Evolutionary conservation across 1,139 yeast species (phyloP).

Genomic region (Zhuliangozyma parablackwelliae): DNA sequence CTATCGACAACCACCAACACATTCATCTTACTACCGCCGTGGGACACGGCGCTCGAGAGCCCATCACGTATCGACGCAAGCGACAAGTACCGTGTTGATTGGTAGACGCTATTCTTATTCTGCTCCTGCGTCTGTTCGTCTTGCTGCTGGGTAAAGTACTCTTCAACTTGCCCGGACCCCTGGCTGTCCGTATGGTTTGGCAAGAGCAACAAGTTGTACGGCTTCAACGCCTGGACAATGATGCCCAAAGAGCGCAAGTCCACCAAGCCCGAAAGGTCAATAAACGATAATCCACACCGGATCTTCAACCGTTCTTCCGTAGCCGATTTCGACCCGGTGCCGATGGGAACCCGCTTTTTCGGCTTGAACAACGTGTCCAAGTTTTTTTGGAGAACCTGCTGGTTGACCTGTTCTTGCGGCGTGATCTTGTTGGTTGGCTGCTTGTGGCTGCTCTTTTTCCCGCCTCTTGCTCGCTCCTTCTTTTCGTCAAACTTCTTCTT

Average conservation of each 20-base stretch:
- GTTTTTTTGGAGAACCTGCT: conserved; percentile 38
- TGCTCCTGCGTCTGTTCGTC: conserved; percentile 22
- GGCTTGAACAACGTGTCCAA: conserved; percentile 63
- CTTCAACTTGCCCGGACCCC: conserved; percentile 26
- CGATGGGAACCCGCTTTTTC: conserved; percentile 33
- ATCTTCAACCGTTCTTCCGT: conserved; percentile 38
- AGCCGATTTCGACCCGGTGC: conserved; percentile 11
- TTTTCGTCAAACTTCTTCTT: conserved; percentile 26
- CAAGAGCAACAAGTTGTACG: conserved; percentile 63
- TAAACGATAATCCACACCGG: conserved; percentile 68
- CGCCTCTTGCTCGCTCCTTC: conserved; percentile 14
- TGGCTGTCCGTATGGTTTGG: conserved; percentile 41
- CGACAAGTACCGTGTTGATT: conserved; percentile 30
- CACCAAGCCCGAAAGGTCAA: conserved; percentile 82
- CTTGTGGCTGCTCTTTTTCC: conserved; percentile 9
- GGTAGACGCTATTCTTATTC: conserved; percentile 18
- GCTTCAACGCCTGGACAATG: conserved; percentile 76
- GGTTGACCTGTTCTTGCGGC: conserved; percentile 43
- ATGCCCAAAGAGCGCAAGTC: conserved; percentile 79
- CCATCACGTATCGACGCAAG: conserved; percentile 33
- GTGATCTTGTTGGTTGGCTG: conserved; percentile 29
- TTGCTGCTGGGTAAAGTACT: conserved; percentile 31
- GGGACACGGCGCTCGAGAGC: conserved; percentile 16
- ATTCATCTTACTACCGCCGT: conserved; percentile 20
- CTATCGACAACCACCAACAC: conserved; percentile 35